These are phyloP conservation scores for Fusarium brevicatenulatum DNA, from an alignment of 2,329 filamentous ascomycete genomes.

Conservation along the genomic window DNA sequence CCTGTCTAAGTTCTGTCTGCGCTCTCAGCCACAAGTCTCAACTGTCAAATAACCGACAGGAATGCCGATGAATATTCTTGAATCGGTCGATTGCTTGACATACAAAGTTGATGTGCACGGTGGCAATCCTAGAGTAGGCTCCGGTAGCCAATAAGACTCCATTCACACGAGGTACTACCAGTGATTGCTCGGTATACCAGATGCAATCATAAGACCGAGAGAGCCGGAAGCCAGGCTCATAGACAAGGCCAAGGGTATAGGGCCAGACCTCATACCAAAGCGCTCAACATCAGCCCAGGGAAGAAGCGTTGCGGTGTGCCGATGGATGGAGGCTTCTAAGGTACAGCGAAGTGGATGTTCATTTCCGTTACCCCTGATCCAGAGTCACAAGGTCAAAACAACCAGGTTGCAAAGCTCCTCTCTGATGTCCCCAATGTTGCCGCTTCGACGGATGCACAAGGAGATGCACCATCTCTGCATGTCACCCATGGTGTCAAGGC, in stretches of 20 bases:
- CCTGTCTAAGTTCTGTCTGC: neutral
- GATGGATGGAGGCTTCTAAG: neutral
- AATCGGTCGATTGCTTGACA: too few relatives aligned
- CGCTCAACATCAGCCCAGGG: rapidly evolving
- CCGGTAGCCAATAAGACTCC: too few relatives aligned
- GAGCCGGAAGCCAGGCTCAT: rapidly evolving
- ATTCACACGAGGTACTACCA: neutral
- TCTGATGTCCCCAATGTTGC: neutral
- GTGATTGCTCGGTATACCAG: rapidly evolving
- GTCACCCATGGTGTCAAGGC: rapidly evolving
- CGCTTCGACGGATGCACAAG: rapidly evolving
- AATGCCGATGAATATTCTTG: rapidly evolving
- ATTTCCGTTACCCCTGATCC: too few relatives aligned
- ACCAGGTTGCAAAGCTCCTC: rapidly evolving
- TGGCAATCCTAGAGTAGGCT: too few relatives aligned
- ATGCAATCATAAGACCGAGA: neutral
- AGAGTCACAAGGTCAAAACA: neutral
- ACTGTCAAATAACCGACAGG: rapidly evolving
- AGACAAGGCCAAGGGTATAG: neutral
- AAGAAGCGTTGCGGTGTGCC: rapidly evolving
- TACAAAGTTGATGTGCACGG: too few relatives aligned
- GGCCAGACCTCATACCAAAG: neutral
- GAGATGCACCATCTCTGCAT: too few relatives aligned
- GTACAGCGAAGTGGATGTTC: neutral
- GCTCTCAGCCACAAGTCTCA: too few relatives aligned